These are phyloP conservation scores for Tetrahymena elliotti DNA, from an alignment of 73 alveolate genomes.

Conservation along the genomic window DNA sequence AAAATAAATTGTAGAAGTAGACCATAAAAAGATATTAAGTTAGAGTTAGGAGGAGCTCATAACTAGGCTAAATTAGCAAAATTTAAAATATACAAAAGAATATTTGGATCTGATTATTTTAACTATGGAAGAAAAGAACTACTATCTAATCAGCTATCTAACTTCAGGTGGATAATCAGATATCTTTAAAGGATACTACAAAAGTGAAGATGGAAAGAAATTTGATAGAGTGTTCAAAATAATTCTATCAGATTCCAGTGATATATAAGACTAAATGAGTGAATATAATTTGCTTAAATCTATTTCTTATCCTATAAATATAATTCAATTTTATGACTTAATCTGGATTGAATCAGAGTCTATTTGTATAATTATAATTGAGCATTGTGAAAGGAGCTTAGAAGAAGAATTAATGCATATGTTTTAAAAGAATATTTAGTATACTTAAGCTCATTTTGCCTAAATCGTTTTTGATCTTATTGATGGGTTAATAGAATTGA, in stretches of 20 bases:
- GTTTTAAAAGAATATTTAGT: neutral
- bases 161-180: neutral
- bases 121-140: neutral
- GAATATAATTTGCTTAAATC: neutral
- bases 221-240: neutral
- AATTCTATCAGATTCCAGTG: neutral
- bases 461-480: neutral
- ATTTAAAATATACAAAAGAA: neutral
- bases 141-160: neutral
- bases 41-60: neutral
- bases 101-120: neutral
- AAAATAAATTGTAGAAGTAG: neutral
- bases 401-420: neutral
- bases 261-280: neutral
- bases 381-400: neutral
- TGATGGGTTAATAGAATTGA: neutral
- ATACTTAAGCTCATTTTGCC: neutral
- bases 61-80: neutral
- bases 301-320: neutral
- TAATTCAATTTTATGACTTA: neutral
- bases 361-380: neutral
- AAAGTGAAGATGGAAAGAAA: neutral
- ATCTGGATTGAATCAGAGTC: neutral
- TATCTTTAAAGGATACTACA: neutral
- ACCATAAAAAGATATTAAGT: neutral